phyloP scores from a whole-genome alignment of 129 eudicot genomes.

The Lactuca saligna region DNA sequence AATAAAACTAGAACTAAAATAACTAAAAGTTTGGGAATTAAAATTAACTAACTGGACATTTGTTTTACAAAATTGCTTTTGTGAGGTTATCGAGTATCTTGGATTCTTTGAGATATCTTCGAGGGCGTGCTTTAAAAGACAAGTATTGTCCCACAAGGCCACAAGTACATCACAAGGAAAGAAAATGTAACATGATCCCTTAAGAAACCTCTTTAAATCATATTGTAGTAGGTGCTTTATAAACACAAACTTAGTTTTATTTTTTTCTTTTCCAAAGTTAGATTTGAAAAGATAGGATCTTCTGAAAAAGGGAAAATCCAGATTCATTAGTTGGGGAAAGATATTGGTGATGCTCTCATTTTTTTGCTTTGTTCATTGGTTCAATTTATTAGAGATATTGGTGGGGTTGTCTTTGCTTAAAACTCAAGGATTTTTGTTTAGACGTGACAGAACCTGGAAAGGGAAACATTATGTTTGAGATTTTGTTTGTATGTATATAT shows the following conservation, averaged over 20 bases:
- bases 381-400: conserved; percentile 16
- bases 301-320: conserved; percentile 42
- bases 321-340: conserved; percentile 30
- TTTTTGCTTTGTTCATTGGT: conserved; percentile 22
- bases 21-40: no score
- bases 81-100: no score
- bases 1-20: no score
- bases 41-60: no score
- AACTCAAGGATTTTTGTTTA: conserved; percentile 9
- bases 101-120: no score
- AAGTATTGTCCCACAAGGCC: conserved; percentile 7
- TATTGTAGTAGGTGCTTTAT: background rate
- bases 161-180: conserved; percentile 4
- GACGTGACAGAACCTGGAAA: background rate
- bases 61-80: no score
- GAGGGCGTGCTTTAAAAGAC: conserved; percentile 11
- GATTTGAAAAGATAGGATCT: conserved; percentile 32
- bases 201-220: conserved; percentile 20
- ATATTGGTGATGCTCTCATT: conserved; percentile 33
- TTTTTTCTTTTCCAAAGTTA: conserved; percentile 2
- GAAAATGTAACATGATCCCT: conserved; percentile 1
- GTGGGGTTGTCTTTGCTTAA: conserved; percentile 29
- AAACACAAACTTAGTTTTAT: background rate
- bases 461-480: background rate
- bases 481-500: no score